Evolutionary conservation across 2,329 filamentous ascomycete genomes (phyloP).

Genomic region (Colletotrichum lini): DNA sequence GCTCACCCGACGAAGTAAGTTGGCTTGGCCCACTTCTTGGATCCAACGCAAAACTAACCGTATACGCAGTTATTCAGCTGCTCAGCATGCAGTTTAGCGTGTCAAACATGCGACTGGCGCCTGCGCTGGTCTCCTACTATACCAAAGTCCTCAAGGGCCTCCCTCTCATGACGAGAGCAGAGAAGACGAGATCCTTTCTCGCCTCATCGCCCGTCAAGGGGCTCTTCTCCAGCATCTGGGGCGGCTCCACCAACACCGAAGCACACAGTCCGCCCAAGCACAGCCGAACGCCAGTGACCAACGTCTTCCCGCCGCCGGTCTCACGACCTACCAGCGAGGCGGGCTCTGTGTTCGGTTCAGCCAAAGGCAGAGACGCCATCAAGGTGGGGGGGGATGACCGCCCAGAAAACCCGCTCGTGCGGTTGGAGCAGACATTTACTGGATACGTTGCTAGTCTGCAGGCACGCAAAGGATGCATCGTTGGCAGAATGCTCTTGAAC

Average conservation of each 20-base stretch:
- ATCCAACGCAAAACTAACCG: constrained; percentile 51
- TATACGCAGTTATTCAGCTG: constrained; percentile 75
- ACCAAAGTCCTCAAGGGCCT: constrained; percentile 82
- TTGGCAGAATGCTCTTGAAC: constrained; percentile 82
- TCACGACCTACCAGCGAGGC: constrained; percentile 61
- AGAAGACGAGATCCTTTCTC: constrained; percentile 78
- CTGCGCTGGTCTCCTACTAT: constrained; percentile 82
- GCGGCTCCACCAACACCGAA: constrained; percentile 67
- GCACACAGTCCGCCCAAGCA: constrained; percentile 54
- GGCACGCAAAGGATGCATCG: constrained; percentile 87
- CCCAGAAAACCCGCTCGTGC: constrained; percentile 76
- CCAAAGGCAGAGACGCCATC: constrained; percentile 62
- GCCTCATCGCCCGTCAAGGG: constrained; percentile 88
- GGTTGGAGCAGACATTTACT: constrained; percentile 87
- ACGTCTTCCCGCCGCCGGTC: constrained; percentile 56
- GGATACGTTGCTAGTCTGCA: constrained; percentile 87
- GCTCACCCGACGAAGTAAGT: constrained; percentile 79
- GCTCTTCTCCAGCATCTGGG: constrained; percentile 85
- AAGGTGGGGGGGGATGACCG: constrained; percentile 64
- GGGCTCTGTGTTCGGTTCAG: constrained; percentile 69
- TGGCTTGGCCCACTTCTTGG: not conserved
- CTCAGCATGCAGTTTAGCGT: constrained; percentile 79
- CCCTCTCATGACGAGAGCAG: constrained; percentile 72
- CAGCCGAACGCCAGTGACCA: constrained; percentile 56
- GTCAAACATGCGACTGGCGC: constrained; percentile 74